Conservation (phyloP, 1,139 yeast genomes). For the Suhomyces bolitotheri region DNA sequence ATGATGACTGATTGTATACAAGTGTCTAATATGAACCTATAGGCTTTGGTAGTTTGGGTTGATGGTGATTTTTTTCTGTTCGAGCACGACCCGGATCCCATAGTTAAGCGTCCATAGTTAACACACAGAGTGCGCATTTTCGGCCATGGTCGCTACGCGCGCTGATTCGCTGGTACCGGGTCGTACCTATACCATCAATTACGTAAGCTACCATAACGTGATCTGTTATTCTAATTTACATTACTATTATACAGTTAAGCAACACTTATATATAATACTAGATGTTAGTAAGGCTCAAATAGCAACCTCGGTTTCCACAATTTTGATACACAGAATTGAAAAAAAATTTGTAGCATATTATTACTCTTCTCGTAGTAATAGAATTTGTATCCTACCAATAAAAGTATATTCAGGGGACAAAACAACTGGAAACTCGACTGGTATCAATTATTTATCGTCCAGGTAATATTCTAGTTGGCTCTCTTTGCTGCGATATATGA, state of each 20-base stretch:
- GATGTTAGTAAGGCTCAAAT: slow-evolving; percentile 36
- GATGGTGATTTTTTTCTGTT: slow-evolving; percentile 10
- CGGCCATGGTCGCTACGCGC: slow-evolving; percentile 1
- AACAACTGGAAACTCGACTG: too few relatives aligned
- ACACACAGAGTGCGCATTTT: slow-evolving; percentile 4
- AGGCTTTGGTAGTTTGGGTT: slow-evolving; percentile 6
- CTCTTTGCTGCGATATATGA: too few relatives aligned
- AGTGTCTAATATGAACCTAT: slow-evolving; percentile 4
- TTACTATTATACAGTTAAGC: slow-evolving; percentile 22
- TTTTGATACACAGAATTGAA: too few relatives aligned
- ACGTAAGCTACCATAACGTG: slow-evolving; percentile 3
- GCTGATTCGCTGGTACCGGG: slow-evolving; percentile 12
- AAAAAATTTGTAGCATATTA: too few relatives aligned
- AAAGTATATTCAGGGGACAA: too few relatives aligned
- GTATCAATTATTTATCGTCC: too few relatives aligned
- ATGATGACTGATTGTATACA: slow-evolving; percentile 31
- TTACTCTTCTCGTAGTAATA: too few relatives aligned
- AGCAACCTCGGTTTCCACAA: too few relatives aligned
- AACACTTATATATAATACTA: slow-evolving; percentile 51
- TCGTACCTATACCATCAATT: background rate
- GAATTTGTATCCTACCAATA: too few relatives aligned
- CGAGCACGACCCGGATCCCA: slow-evolving; percentile 14
- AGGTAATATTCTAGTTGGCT: too few relatives aligned
- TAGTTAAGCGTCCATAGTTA: slow-evolving; percentile 3
- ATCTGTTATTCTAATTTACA: slow-evolving; percentile 7